phyloP scores from a whole-genome alignment of 1,139 yeast genomes.

The Maudiozyma humilis region DNA sequence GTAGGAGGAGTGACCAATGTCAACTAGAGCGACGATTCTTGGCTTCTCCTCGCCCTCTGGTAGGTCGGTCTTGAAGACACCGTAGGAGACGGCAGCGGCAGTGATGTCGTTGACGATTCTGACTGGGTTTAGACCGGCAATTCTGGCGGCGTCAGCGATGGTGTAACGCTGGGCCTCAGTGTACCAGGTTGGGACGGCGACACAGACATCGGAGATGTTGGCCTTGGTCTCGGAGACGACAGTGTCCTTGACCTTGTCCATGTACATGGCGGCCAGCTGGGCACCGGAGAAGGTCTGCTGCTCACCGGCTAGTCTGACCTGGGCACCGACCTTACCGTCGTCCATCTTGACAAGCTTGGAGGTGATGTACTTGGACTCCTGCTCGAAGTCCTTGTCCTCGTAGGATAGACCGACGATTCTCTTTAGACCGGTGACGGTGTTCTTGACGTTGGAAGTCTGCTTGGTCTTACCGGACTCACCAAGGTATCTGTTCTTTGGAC shows the following conservation, averaged over 20 bases:
- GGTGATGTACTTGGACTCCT: conserved; percentile 68
- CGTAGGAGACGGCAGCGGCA: conserved; percentile 98
- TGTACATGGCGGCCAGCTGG: conserved; percentile 90
- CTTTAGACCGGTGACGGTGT: conserved; percentile 91
- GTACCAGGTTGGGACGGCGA: conserved; percentile 97
- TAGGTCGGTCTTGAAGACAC: conserved; percentile 93
- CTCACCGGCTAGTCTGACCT: conserved; percentile 78
- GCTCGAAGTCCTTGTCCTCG: conserved; percentile 72
- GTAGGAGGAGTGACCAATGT: conserved; percentile 94
- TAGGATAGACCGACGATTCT: conserved; percentile 76
- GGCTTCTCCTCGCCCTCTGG: conserved; percentile 73
- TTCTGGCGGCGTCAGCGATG: conserved; percentile 86
- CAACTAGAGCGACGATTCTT: conserved; percentile 84
- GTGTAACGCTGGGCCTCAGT: conserved; percentile 96
- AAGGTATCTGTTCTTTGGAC: conserved; percentile 75
- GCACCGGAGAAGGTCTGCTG: conserved; percentile 74
- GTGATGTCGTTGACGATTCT: conserved; percentile 95
- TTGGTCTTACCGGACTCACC: conserved; percentile 96
- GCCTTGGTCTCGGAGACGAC: conserved; percentile 77
- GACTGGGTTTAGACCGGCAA: conserved; percentile 96
- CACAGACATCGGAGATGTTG: conserved; percentile 74
- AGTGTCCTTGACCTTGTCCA: conserved; percentile 79
- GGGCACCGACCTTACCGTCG: conserved; percentile 72
- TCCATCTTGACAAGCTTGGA: conserved; percentile 59
- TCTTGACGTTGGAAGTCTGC: conserved; percentile 91